Base-by-base conservation (phyloP, 2,329 filamentous ascomycete species). In the Exophiala phaeomuriformis region DNA sequence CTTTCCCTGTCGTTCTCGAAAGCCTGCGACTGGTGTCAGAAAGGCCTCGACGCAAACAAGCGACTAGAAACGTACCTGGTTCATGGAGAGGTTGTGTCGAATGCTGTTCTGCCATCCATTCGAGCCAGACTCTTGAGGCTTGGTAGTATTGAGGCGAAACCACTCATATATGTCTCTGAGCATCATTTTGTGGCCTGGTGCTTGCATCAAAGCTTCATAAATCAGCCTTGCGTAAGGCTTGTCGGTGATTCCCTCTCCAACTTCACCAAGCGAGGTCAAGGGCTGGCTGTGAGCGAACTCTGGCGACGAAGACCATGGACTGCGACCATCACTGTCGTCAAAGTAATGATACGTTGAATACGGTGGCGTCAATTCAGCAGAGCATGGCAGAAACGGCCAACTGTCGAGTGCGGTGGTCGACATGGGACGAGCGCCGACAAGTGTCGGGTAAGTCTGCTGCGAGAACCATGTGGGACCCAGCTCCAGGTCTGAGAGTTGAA, bases 101-200 rank as follows among this genome's bases (percentile, higher is more conserved):
- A 97, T 94, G 67, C 88, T 95, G 69, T 96, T 97, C 71, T 91
- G 86, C 91, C 91, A 97, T 6, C 90, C 91, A 63, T 83, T 85
- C 8, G 70, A 73, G 5, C 75, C 77, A 12, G 70, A 67, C 43
- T 78, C 77, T 49, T 76, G 81, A 3, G 81, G 82, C 69, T 93
- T 95, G 61, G 81, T 79, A 2, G 90, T 95, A 65, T 95, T 84
- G 30, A 84, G 77, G 40, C 80, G 76, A 64, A 97, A 95, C 90
- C 91, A 97, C 53, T 85, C 77, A 69, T 97, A 97, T 53, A 97
- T 87, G 50, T 94, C 85, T 62, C 90, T 84, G 8, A 97, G 76
- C 1, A 85, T 81, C 81, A 96, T 86, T 27, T 81, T 82, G 57
- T 85, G 78, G 3, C 76, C 73, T 0, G 82, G 79, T 0, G 78